Evolutionary conservation across 805 yeast species (phyloP).

Genomic region (Metschnikowia kunwiensis): DNA sequence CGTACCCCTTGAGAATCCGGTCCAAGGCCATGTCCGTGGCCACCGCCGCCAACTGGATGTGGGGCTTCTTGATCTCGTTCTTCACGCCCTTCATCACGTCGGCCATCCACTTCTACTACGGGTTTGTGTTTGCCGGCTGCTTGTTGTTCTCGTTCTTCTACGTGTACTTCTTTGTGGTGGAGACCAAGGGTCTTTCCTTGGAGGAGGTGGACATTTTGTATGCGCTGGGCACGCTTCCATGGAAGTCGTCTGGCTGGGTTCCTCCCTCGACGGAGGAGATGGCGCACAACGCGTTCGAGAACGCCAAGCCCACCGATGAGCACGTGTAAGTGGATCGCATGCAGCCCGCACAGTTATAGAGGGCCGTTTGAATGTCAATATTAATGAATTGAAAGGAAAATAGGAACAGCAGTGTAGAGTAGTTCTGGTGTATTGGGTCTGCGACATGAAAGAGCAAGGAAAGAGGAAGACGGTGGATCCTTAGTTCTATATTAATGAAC

Average conservation of each 20-base stretch:
- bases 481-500: too few species aligned
- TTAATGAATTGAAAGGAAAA: too few species aligned
- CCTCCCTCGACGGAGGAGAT: conserved; percentile 42
- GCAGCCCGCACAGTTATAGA: not conserved
- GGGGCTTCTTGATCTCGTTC: conserved; percentile 61
- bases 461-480: too few species aligned
- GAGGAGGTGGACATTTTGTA: conserved; percentile 80
- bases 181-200: conserved; percentile 76
- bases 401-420: too few species aligned
- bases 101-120: conserved; percentile 61
- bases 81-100: conserved; percentile 66
- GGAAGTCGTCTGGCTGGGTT: conserved; percentile 48
- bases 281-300: conserved; percentile 37
- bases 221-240: conserved; percentile 36
- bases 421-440: too few species aligned
- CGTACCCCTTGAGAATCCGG: conserved; percentile 65
- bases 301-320: conserved; percentile 24
- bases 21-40: conserved; percentile 63
- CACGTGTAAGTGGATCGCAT: conserved; percentile 9
- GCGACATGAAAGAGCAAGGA: too few species aligned
- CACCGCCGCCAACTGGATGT: conserved; percentile 62
- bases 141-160: conserved; percentile 61
- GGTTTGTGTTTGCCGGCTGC: conserved; percentile 66
- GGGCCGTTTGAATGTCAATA: too few species aligned
- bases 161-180: conserved; percentile 69